These are phyloP conservation scores for Claviceps purpurea DNA, from an alignment of 2,329 filamentous ascomycete species.

Conservation along the genomic window DNA sequence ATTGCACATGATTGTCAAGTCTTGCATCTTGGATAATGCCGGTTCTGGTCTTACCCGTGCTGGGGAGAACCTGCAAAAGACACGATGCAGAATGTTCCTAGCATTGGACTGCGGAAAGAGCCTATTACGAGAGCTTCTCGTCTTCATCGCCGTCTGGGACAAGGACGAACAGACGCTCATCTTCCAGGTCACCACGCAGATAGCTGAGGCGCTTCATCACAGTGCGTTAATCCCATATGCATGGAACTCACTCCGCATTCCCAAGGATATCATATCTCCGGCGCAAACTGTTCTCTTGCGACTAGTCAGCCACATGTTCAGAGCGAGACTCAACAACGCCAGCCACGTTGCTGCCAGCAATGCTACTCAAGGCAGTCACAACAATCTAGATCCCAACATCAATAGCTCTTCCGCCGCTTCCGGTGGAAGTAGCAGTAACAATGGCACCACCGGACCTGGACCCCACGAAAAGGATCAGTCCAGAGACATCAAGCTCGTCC, in stretches of 20 bases:
- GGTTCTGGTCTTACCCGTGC: conserved; percentile 53
- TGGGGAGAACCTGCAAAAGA: conserved; percentile 77
- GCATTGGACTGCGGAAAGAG: conserved; percentile 86
- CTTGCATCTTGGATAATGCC: conserved; percentile 74
- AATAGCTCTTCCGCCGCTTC: background rate
- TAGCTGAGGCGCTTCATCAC: conserved; percentile 83
- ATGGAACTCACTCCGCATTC: conserved; percentile 81
- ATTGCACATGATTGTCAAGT: conserved; percentile 93
- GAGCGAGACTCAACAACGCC: conserved; percentile 32
- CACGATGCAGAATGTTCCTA: conserved; percentile 77
- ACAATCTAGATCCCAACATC: conserved; percentile 7
- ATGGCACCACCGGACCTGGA: conserved; percentile 21
- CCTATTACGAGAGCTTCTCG: conserved; percentile 75
- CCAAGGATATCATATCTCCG: conserved; percentile 91
- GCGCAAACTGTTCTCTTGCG: conserved; percentile 89
- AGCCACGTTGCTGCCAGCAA: background rate
- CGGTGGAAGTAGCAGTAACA: conserved; percentile 18
- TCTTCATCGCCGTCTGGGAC: conserved; percentile 96
- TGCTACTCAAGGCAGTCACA: conserved; percentile 24
- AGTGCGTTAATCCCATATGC: conserved; percentile 83
- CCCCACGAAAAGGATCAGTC: conserved; percentile 33
- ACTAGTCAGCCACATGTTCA: conserved; percentile 80
- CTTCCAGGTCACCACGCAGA: conserved; percentile 92
- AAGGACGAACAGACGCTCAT: conserved; percentile 86
- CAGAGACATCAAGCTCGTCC: conserved; percentile 51